phyloP scores from a whole-genome alignment of 2,329 filamentous ascomycete genomes.

The Salinomyces thailandicus region DNA sequence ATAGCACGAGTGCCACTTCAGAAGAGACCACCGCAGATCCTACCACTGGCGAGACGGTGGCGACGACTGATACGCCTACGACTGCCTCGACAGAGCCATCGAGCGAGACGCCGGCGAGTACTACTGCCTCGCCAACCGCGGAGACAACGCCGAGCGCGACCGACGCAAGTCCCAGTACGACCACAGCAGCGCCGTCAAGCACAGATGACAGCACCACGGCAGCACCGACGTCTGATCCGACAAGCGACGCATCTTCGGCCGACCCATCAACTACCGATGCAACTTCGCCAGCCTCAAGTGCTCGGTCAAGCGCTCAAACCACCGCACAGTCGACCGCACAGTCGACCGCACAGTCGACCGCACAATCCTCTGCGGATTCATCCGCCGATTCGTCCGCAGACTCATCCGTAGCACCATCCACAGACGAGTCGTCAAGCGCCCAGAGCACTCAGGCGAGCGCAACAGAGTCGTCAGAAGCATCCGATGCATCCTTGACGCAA shows the following conservation, averaged over 20 bases:
- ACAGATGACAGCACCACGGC: slow-evolving; percentile 1
- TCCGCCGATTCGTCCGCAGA: background rate
- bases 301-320: slow-evolving; percentile 7
- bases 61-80: slow-evolving; percentile 8
- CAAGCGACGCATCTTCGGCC: slow-evolving; percentile 1
- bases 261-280: background rate
- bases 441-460: slow-evolving; percentile 3
- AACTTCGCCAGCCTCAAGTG: slow-evolving; percentile 1
- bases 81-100: slow-evolving; percentile 3
- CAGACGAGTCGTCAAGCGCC: slow-evolving; percentile 4
- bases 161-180: slow-evolving; percentile 1
- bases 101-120: background rate
- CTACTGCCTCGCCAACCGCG: slow-evolving; percentile 1
- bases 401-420: background rate
- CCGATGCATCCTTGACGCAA: background rate
- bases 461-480: background rate
- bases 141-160: background rate
- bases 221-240: background rate
- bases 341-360: slow-evolving; percentile 7
- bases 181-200: slow-evolving; percentile 4
- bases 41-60: slow-evolving; percentile 3
- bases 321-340: slow-evolving; percentile 8
- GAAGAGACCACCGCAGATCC: slow-evolving; percentile 1
- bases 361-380: slow-evolving; percentile 3
- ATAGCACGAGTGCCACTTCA: background rate